phyloP scores from a whole-genome alignment of 164 flowering plant species.

The Taxillus chinensis region DNA sequence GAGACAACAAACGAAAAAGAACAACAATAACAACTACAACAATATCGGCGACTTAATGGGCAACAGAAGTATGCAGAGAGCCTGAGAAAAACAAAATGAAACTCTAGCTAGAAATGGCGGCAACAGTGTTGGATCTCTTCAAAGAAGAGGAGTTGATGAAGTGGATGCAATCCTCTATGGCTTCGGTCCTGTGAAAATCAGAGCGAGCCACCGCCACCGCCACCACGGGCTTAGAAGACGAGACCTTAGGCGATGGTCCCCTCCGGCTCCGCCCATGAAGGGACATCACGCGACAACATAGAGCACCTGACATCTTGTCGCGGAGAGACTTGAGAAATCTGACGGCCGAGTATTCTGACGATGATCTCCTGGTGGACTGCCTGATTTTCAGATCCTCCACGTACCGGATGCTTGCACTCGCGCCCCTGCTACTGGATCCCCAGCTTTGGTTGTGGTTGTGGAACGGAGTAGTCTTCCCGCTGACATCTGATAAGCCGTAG shows the following conservation, averaged over 20 bases:
- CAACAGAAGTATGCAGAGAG: no score
- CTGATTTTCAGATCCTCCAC: constrained; percentile 7
- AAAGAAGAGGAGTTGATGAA: constrained; percentile 12
- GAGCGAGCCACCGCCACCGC: constrained; percentile 31
- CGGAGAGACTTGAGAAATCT: constrained; percentile 28
- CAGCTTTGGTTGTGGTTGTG: background rate
- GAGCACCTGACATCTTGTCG: constrained; percentile 27
- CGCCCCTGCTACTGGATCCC: background rate
- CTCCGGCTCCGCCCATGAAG: constrained; percentile 5
- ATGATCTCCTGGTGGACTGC: constrained; percentile 9
- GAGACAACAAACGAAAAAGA: no score
- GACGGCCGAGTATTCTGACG: constrained; percentile 18
- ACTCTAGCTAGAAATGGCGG: background rate
- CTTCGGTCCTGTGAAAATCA: constrained; percentile 37
- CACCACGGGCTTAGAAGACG: constrained; percentile 30
- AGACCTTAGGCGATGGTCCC: constrained; percentile 21
- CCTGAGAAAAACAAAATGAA: no score
- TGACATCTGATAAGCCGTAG: background rate
- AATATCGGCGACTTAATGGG: no score
- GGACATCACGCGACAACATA: constrained; percentile 19
- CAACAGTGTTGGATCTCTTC: background rate
- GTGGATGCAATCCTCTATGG: constrained; percentile 62
- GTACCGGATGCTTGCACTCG: background rate
- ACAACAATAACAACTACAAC: no score
- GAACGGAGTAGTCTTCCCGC: background rate